Conservation (phyloP, 176 grass and related monocot genomes). For the Themeda triandra region DNA sequence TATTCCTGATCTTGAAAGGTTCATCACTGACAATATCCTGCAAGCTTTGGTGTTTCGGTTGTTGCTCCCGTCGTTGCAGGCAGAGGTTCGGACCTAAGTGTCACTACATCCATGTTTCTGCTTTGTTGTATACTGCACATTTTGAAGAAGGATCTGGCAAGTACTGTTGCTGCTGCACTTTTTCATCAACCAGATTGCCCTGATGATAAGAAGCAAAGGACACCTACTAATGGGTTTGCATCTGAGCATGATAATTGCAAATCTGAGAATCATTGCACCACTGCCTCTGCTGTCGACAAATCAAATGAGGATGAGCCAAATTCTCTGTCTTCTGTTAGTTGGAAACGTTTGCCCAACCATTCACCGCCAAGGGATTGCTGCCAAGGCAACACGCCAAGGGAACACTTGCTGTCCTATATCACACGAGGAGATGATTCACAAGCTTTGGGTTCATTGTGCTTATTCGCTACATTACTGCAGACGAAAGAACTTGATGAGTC, state of each 20-base stretch:
- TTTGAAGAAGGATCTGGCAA: slow-evolving; percentile 90
- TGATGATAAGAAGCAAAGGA: slow-evolving; percentile 36
- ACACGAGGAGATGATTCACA: slow-evolving; percentile 57
- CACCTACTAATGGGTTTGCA: slow-evolving; percentile 40
- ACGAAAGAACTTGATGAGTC: slow-evolving; percentile 98
- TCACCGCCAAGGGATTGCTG: slow-evolving; percentile 40
- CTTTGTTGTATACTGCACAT: slow-evolving; percentile 96
- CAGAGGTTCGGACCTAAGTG: slow-evolving; percentile 56
- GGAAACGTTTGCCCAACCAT: slow-evolving; percentile 28
- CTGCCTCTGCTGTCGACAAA: slow-evolving; percentile 12
- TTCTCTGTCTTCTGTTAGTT: slow-evolving; percentile 22
- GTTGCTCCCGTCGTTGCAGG: slow-evolving; percentile 64
- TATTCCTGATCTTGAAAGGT: slow-evolving; percentile 84
- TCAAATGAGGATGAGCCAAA: slow-evolving; percentile 20
- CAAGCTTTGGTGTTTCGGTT: slow-evolving; percentile 80
- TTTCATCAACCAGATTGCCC: slow-evolving; percentile 60
- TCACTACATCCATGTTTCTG: slow-evolving; percentile 79
- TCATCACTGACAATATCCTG: slow-evolving; percentile 89
- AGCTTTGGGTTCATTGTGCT: slow-evolving; percentile 87
- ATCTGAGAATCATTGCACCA: slow-evolving; percentile 32
- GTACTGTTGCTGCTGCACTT: slow-evolving; percentile 71
- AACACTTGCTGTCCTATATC: slow-evolving; percentile 81
- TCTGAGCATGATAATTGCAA: slow-evolving; percentile 32
- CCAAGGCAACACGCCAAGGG: slow-evolving; percentile 67
- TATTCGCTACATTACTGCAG: slow-evolving; percentile 87